Conservation (phyloP, 1,284 basidiomycete genomes). For the Schizophyllum commune region DNA sequence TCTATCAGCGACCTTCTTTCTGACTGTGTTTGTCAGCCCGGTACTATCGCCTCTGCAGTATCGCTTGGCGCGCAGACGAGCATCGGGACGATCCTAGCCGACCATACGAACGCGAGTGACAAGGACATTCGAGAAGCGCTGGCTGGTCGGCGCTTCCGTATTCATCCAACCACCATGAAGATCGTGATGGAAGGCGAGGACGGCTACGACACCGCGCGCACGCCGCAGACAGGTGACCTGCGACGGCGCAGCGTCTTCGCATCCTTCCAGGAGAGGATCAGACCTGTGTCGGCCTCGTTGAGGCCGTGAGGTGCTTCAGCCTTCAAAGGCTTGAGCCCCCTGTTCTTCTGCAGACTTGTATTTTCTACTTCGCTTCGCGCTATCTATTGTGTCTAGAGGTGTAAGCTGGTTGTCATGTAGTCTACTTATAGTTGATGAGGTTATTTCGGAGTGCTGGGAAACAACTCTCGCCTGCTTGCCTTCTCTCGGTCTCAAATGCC, state of each 20-base stretch:
- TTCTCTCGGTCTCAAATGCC: too few relatives aligned
- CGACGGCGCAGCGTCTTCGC: background rate
- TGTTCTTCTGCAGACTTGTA: background rate
- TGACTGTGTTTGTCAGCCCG: constrained; percentile 22
- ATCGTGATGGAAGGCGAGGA: constrained; percentile 45
- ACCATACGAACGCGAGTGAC: constrained; percentile 20
- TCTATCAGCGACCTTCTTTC: background rate
- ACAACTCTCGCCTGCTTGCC: too few relatives aligned
- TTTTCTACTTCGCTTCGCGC: too few relatives aligned
- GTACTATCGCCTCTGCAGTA: constrained; percentile 47
- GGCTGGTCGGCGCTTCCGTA: constrained; percentile 36
- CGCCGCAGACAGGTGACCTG: constrained; percentile 11
- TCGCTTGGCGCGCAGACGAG: constrained; percentile 42
- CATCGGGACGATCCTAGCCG: constrained; percentile 35
- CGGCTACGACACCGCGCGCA: constrained; percentile 29
- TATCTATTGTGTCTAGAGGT: too few relatives aligned
- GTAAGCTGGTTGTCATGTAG: too few relatives aligned
- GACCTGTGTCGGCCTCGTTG: background rate
- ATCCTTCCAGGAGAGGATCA: background rate
- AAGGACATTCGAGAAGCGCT: constrained; percentile 33
- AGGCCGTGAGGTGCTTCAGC: background rate
- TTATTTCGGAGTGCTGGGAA: too few relatives aligned
- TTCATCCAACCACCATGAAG: constrained; percentile 37
- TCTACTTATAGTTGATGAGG: too few relatives aligned
- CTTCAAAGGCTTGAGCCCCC: background rate